Base-by-base conservation (phyloP, 2,329 filamentous ascomycete species). In the Pseudonectria foliicola region DNA sequence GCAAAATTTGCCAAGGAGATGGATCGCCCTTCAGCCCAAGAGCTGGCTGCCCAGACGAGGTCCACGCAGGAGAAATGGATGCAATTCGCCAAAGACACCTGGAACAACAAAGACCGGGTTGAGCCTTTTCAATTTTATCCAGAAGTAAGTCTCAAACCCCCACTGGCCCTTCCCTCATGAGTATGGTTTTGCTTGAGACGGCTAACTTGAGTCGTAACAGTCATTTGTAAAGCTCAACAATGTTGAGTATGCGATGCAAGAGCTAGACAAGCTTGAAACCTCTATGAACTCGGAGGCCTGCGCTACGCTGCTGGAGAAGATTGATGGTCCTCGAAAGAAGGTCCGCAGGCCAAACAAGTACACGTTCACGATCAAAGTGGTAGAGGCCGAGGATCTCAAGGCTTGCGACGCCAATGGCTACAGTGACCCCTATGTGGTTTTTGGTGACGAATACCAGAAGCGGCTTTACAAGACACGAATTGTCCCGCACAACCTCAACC, bases 161-260 rank as follows among this genome's bases (percentile, higher is more conserved):
- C 13, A 25, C 33, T 38, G 27, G 32, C n/a, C n/a, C n/a, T n/a
- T n/a, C n/a, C n/a, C n/a, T n/a, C n/a, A n/a, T n/a, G n/a, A n/a
- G n/a, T n/a, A n/a, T n/a, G n/a, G n/a, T n/a, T n/a, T n/a, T n/a
- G n/a, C n/a, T n/a, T n/a, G n/a, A n/a, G n/a, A n/a, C n/a, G n/a
- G n/a, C n/a, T n/a, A n/a, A n/a, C n/a, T n/a, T n/a, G n/a, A n/a
- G n/a, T n/a, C n/a, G n/a, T n/a, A n/a, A n/a, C 48, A 95, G 85
- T 95, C 89, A 5, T 84, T 98, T 51, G 88, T 98, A 43, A 98
- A 96, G 62, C 75, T 98, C 48, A 98, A 98, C 69, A 94, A 98
- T 54, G 81, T 98, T 45, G 90, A 95, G 62, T 96, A 87, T 61
- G 90, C 89, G 5, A 88, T 94, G 64, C 76, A 88, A 37, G 86